Evolutionary conservation across 2,329 filamentous ascomycete species (phyloP).

Genomic region (Coccinonectria pachysandricola): DNA sequence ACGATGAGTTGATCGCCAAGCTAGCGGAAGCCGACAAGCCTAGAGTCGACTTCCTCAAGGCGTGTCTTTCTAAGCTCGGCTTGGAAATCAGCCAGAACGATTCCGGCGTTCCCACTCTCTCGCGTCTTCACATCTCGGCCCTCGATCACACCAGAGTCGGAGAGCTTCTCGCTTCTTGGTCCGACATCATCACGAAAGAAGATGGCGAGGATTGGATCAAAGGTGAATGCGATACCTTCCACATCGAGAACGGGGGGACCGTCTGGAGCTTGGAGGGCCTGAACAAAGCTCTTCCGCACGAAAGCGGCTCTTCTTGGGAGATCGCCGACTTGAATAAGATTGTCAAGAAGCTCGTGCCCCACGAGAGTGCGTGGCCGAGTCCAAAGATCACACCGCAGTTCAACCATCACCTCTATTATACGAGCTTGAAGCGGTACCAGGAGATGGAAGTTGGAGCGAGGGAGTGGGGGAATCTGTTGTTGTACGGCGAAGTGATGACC

Average conservation of each 20-base stretch:
- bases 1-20: conserved; percentile 56
- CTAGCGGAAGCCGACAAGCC: conserved; percentile 59
- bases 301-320: conserved; percentile 24
- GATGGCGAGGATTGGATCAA: conserved; percentile 62
- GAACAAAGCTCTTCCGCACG: conserved; percentile 37
- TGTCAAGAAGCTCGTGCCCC: conserved; percentile 62
- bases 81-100: conserved; percentile 65
- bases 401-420: conserved; percentile 71
- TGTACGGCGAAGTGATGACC: conserved; percentile 88
- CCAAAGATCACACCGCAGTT: conserved; percentile 73
- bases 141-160: conserved; percentile 52
- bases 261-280: conserved; percentile 48
- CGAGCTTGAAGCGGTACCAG: conserved; percentile 59
- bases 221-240: conserved; percentile 75
- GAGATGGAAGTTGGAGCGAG: conserved; percentile 42
- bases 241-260: conserved; percentile 57
- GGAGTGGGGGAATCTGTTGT: conserved; percentile 63
- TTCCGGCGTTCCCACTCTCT: conserved; percentile 65
- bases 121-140: conserved; percentile 72
- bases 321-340: conserved; percentile 66
- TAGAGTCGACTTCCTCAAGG: conserved; percentile 66
- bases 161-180: conserved; percentile 55
- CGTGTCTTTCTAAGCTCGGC: conserved; percentile 69
- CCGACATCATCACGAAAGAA: conserved; percentile 56
- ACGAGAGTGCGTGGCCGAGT: conserved; percentile 57